Conservation (phyloP, 768 basidiomycete genomes). For the Calocera viscosa region DNA sequence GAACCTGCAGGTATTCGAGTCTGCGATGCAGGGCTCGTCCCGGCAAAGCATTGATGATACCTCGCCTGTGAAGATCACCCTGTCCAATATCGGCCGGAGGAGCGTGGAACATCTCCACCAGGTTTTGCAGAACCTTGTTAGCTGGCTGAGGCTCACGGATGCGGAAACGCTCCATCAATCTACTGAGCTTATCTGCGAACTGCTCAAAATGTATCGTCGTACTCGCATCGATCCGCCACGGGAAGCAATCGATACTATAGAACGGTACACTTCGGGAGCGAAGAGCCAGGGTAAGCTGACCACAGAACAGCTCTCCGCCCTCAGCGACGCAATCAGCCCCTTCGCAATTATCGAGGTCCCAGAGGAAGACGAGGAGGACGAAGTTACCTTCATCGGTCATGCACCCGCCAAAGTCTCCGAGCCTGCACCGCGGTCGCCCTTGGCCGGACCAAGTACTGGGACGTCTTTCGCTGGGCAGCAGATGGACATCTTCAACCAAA, state of each 20-base stretch:
- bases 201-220: slow-evolving; percentile 65
- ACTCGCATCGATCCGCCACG: slow-evolving; percentile 44
- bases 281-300: slow-evolving; percentile 23
- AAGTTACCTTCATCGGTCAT: slow-evolving; percentile 38
- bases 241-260: slow-evolving; percentile 50
- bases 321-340: slow-evolving; percentile 52
- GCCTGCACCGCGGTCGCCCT: no score
- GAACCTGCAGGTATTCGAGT: slow-evolving; percentile 68
- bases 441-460: no score
- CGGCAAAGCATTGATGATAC: slow-evolving; percentile 20
- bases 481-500: not conserved
- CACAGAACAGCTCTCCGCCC: slow-evolving; percentile 41
- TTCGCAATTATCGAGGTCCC: slow-evolving; percentile 30
- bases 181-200: slow-evolving; percentile 64
- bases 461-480: not conserved
- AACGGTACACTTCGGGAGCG: slow-evolving; percentile 26
- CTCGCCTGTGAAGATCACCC: slow-evolving; percentile 30
- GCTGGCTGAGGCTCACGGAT: slow-evolving; percentile 89
- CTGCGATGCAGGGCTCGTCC: slow-evolving; percentile 34
- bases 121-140: slow-evolving; percentile 63
- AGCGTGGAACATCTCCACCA: slow-evolving; percentile 70
- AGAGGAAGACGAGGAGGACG: slow-evolving; percentile 39
- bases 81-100: slow-evolving; percentile 50
- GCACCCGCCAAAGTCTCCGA: slow-evolving; percentile 8
- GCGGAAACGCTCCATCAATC: slow-evolving; percentile 83